Base-by-base conservation (phyloP, 768 basidiomycete genomes). In the Dentipellis sp. region DNA sequence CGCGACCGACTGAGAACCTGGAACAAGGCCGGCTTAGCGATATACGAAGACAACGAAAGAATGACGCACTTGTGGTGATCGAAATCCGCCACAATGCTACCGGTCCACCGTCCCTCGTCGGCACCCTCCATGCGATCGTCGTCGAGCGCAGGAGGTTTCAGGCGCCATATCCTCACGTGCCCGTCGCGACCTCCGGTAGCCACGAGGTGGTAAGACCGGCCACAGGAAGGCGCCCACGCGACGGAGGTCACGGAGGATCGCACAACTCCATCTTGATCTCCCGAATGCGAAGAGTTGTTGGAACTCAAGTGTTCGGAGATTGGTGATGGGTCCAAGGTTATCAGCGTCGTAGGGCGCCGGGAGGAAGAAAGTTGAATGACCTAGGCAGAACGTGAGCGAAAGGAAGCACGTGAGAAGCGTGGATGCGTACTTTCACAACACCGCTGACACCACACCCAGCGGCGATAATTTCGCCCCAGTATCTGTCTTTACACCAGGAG, bases 401-500 rank as follows among this genome's bases (percentile, higher is more conserved):
- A 17, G 23, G 36, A 36, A 17, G 16, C 29, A 17, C 51, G 10
- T 35, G 40, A 40, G 16, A 22, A 42, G 37, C 29, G 23, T 34
- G 61, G 50, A 45, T 34, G 58, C 75, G 54, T 45, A 94, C 92
- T 68, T 95, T 93, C 47, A 97, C 74, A 19, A 82, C 69, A 0
- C 90, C 88, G 56, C 75, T 80, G 1, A 80, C 76, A 1, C 93
- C 94, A 54, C 80, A 80, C 1, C 83, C 81, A 0, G 83, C 84
- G 9, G 92, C 93, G 50, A 97, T 75, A 17, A 95, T 65, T 66
- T 94, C 90, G 1, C 95, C 95, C 94, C 94, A 97, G 69, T 94
- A 97, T 58, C 80, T 78, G 64, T 98, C 97, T 65, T 92, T 91
- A 70, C 94, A 97, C 94, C 94, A 99, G 8, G 87, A 88, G 45